These are phyloP conservation scores for Plasmodium yoelii DNA, from an alignment of 169 alveolate species.

Conservation along the genomic window DNA sequence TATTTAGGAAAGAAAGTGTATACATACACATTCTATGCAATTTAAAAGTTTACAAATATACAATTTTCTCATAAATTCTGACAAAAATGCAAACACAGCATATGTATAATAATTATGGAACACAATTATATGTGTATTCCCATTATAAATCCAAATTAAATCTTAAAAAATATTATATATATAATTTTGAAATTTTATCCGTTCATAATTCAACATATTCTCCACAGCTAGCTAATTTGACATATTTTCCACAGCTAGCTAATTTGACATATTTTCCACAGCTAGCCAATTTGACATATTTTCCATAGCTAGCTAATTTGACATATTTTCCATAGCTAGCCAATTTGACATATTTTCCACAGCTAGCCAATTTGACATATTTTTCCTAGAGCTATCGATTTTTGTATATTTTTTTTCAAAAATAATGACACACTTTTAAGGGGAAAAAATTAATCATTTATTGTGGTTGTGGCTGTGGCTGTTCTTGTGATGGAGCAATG, in stretches of 20 bases:
- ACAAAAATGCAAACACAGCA: slow-evolving; percentile 8
- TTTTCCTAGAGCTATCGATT: no score
- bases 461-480: slow-evolving; percentile 47
- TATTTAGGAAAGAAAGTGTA: background rate
- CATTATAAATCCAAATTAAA: slow-evolving; percentile 10
- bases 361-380: no score
- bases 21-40: background rate
- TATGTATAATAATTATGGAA: background rate
- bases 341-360: no score
- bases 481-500: slow-evolving; percentile 88
- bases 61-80: slow-evolving; percentile 2
- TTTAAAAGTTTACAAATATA: background rate
- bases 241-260: no score
- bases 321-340: no score
- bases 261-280: no score
- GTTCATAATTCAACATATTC: no score
- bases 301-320: no score
- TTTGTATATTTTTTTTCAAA: no score
- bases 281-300: no score
- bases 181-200: background rate
- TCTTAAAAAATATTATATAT: slow-evolving; percentile 4
- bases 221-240: no score
- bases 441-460: background rate
- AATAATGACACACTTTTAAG: no score
- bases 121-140: background rate